Evolutionary conservation across 108 stramenopile genomes (phyloP), one percentile per base, ranked within the genome.

Genomic region (Schizochytrium sp.): DNA sequence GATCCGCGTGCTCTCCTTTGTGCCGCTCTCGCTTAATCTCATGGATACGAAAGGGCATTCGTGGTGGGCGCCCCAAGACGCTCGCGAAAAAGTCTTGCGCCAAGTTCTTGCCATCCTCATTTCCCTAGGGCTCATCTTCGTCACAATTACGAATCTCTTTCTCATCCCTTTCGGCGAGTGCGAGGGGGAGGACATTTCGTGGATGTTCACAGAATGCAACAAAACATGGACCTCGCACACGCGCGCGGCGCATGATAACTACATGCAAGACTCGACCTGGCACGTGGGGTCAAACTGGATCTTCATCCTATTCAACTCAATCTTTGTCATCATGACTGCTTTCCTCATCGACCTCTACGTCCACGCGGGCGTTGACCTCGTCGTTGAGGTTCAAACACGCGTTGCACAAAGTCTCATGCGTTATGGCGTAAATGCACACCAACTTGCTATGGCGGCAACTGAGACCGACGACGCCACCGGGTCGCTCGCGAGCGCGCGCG

Each of bases 91-190:
- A 0, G 12, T 83, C 2, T 28, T 83, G 4, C 19, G 76, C 18
- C 12, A 25, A 1, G 1, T 53, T 12, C 23, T 83, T 18, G 45
- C 48, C 48, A 0, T 12, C 23, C 45, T 83, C 23, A 23, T 83
- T 6, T 55, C 48, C 18, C 51, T 83, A 0, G 76, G 23, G 8
- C 12, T 83, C 19, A 23, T 47, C 48, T 53, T 83, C 12, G 51
- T 53, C 48, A 83, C 48, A 6, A 25, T 83, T 18, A 53, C 76
- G 43, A 83, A 83, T 23, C n/a, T 53, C 48, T 83, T 83, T 28
- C 45, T 53, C 51, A 83, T 83, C 19, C 76, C 76, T 3, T 83
- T 83, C 48, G 76, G 76, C n/a, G 76, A 83, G 28, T 83, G 76
- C 76, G 51, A 25, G 28, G 51, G 76, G n/a, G 6, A 34, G 48